Conservation (phyloP, 2,329 filamentous ascomycete genomes). For the Colletotrichum musicola region DNA sequence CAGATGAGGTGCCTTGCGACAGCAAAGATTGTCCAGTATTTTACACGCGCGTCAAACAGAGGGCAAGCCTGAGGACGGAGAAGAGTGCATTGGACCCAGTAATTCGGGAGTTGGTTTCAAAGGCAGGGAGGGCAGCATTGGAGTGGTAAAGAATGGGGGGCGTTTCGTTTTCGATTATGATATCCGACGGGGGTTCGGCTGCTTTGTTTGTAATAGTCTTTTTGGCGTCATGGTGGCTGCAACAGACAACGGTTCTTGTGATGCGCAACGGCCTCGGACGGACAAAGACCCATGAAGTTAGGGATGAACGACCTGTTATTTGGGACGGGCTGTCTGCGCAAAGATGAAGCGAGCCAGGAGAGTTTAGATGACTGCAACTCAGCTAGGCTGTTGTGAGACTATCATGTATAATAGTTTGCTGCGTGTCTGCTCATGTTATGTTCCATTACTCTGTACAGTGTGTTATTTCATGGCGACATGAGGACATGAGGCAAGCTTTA, state of each 20-base stretch:
- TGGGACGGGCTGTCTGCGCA: neutral
- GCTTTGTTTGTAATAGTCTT: neutral
- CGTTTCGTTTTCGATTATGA: neutral
- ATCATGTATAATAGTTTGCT: neutral
- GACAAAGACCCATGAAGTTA: conserved; percentile 24
- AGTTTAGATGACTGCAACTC: neutral
- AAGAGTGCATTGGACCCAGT: conserved; percentile 49
- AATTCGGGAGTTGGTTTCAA: conserved; percentile 48
- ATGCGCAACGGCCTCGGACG: conserved; percentile 3
- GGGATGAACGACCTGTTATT: neutral
- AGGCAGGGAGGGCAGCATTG: conserved; percentile 45
- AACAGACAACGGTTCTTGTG: neutral
- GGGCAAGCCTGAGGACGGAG: conserved; percentile 58
- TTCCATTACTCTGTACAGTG: too few relatives aligned
- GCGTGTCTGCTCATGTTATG: neutral
- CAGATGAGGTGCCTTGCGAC: conserved; percentile 87
- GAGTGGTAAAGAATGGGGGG: conserved; percentile 48
- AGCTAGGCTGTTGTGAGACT: neutral
- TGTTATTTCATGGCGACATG: too few relatives aligned
- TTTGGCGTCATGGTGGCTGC: conserved; percentile 1
- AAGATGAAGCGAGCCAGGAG: conserved; percentile 6
- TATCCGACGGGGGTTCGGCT: neutral
- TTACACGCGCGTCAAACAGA: conserved; percentile 79
- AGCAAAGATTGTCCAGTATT: conserved; percentile 95
- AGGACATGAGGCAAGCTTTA: neutral